phyloP scores from a whole-genome alignment of 2,329 filamentous ascomycete genomes.

The Neofusicoccum parvum region DNA sequence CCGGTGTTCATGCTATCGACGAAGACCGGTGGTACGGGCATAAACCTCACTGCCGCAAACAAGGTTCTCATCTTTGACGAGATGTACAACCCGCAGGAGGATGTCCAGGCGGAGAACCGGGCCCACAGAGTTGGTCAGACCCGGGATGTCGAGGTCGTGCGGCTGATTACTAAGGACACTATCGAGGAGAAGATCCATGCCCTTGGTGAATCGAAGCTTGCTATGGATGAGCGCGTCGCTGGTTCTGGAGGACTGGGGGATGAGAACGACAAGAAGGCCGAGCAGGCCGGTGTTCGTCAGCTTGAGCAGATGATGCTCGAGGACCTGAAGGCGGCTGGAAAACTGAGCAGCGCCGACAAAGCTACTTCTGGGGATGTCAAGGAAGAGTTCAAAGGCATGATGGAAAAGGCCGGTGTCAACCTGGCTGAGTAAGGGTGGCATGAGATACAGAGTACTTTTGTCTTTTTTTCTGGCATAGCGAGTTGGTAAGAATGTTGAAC shows the following conservation, averaged over 20 bases:
- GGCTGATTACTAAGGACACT: constrained; percentile 77
- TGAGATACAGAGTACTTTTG: neutral
- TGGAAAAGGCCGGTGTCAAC: constrained; percentile 47
- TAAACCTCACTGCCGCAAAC: constrained; percentile 93
- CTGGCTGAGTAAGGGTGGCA: constrained; percentile 24
- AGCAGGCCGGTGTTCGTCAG: constrained; percentile 33
- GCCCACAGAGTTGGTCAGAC: constrained; percentile 94
- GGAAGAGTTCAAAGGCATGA: constrained; percentile 44
- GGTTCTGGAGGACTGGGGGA: constrained; percentile 37
- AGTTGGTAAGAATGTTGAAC: neutral
- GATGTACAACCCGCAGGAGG: constrained; percentile 96
- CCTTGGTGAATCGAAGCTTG: constrained; percentile 88
- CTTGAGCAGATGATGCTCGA: constrained; percentile 44
- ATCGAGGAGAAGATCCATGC: constrained; percentile 94
- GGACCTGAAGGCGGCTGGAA: constrained; percentile 19
- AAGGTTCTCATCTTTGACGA: constrained; percentile 98
- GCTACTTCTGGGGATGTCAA: constrained; percentile 15
- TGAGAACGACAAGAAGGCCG: neutral
- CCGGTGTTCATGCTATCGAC: constrained; percentile 92
- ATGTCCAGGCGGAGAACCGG: constrained; percentile 96
- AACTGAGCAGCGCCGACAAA: constrained; percentile 10
- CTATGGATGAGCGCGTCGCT: constrained; percentile 75
- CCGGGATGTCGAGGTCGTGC: constrained; percentile 84
- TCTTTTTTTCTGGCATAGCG: neutral
- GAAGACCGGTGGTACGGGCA: constrained; percentile 92